Base-by-base conservation (phyloP, 164 flowering plant species). In the Paratinospora sagittata region DNA sequence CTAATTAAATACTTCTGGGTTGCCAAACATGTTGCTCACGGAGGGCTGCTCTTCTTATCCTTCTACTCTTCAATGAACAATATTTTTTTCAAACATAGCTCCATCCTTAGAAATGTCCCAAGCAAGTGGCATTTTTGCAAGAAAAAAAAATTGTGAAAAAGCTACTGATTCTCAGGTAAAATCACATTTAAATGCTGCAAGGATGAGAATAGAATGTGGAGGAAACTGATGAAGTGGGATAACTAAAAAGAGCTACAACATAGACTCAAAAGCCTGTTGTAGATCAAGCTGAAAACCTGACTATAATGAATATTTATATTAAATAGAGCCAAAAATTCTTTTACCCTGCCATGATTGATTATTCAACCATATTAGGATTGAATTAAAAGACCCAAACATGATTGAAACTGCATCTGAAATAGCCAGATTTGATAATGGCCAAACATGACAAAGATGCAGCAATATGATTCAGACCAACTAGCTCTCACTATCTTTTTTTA, bases 391-490 rank as follows among this genome's bases (percentile, higher is more conserved):
- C 64, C 69, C 71, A 49, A 71, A 23, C 58, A 24, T 69, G 67
- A 17, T 47, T 16, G 41, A 34, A 14, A 66, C 71, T 43, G 79
- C 76, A 73, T 65, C 67, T 41, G 66, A 27, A 61, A 43, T 26
- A 37, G 78, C 62, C 36, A 45, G 58, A 71, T 70, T 33, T 67
- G 73, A 69, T 74, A 36, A 27, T 43, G 64, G 71, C 73, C 75
- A 60, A 65, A 34, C 27, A 61, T 75, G 72, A 78, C 75, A 71
- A 67, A 55, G 73, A 74, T 70, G 73, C 69, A 65, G 75, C 21
- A 69, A 67, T 72, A 65, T 72, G 77, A 69, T 77, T 79, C 73
- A 27, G 45, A 70, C 41, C 27, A 21, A 8, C 39, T 27, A 66
- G 27, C 7, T 19, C 49, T 24, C 52, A 13, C 61, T 24, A 30